Conservation (phyloP, 768 basidiomycete genomes). For the Calocera cornea region DNA sequence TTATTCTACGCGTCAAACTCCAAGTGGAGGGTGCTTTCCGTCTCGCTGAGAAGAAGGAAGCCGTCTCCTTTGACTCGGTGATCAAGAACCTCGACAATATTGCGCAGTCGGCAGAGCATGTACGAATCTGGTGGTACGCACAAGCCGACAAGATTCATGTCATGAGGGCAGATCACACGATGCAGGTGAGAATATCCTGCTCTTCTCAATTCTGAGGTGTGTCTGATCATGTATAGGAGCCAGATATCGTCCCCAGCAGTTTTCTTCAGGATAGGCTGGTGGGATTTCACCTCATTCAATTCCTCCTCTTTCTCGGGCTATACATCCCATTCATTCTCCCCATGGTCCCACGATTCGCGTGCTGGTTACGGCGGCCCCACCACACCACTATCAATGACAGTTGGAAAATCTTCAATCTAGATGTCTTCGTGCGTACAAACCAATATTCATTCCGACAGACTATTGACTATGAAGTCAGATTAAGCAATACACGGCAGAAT, state of each 20-base stretch:
- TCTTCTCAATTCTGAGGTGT: no score
- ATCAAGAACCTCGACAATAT: constrained; percentile 42
- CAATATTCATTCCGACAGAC: background rate
- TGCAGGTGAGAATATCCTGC: constrained; percentile 33
- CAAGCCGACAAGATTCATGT: constrained; percentile 57
- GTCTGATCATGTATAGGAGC: no score
- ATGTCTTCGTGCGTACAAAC: constrained; percentile 58
- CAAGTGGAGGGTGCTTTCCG: constrained; percentile 72
- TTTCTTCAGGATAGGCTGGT: constrained; percentile 56
- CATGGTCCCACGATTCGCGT: constrained; percentile 47
- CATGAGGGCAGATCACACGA: constrained; percentile 59
- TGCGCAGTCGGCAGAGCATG: constrained; percentile 61
- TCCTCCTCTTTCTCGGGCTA: constrained; percentile 66
- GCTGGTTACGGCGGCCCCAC: constrained; percentile 49
- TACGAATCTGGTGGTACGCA: constrained; percentile 94
- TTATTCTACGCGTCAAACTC: constrained; percentile 66
- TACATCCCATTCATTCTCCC: constrained; percentile 49
- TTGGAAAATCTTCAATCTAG: constrained; percentile 78
- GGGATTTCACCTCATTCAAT: constrained; percentile 72
- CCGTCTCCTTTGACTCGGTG: constrained; percentile 47
- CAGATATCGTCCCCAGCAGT: no score
- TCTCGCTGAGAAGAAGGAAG: constrained; percentile 56
- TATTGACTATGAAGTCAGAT: constrained; percentile 37
- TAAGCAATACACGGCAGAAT: constrained; percentile 88
- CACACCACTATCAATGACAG: constrained; percentile 61